Percentiles rank a stretch among this genome's conserved stretches.
Evolutionary conservation across 805 yeast species (phyloP).

Genomic region (Saccharomycopsis sp.): DNA sequence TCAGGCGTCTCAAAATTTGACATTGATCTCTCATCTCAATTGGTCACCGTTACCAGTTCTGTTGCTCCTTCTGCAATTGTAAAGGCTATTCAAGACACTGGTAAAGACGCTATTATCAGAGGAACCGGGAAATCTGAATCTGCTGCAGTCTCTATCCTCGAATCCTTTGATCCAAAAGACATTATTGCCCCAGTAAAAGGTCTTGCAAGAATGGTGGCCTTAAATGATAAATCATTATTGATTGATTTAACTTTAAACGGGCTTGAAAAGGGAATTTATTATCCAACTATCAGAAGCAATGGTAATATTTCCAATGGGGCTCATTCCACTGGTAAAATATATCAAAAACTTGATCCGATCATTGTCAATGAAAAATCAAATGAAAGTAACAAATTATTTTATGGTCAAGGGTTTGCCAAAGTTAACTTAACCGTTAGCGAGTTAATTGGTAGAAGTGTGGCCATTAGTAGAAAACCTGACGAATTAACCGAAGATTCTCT

Average conservation of each 20-base stretch:
- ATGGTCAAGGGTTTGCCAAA: constrained; percentile 13
- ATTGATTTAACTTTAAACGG: constrained; percentile 78
- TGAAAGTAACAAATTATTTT: constrained; percentile 7
- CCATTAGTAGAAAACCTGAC: constrained; percentile 23
- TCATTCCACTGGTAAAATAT: constrained; percentile 45
- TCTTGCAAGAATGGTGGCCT: constrained; percentile 72
- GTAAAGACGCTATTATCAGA: constrained; percentile 83
- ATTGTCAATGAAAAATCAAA: constrained; percentile 15
- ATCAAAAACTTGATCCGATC: constrained; percentile 34
- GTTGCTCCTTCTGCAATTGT: constrained; percentile 72
- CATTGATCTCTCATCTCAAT: constrained; percentile 47
- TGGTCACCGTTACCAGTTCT: constrained; percentile 59
- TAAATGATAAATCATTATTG: constrained; percentile 40
- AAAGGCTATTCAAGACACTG: constrained; percentile 55
- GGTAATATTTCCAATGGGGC: constrained; percentile 78
- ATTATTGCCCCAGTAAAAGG: constrained; percentile 63
- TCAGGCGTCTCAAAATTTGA: constrained; percentile 41
- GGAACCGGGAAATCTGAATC: constrained; percentile 83
- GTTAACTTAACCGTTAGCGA: constrained; percentile 37
- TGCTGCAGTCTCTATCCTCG: constrained; percentile 87
- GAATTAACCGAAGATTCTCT: constrained; percentile 30
- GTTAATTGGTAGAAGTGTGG: constrained; percentile 56
- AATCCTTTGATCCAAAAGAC: constrained; percentile 45
- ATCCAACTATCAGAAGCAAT: constrained; percentile 53
- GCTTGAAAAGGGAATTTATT: constrained; percentile 47